phyloP scores from a whole-genome alignment of 371 early-diverging fungal species.

The Zychaea mexicana region DNA sequence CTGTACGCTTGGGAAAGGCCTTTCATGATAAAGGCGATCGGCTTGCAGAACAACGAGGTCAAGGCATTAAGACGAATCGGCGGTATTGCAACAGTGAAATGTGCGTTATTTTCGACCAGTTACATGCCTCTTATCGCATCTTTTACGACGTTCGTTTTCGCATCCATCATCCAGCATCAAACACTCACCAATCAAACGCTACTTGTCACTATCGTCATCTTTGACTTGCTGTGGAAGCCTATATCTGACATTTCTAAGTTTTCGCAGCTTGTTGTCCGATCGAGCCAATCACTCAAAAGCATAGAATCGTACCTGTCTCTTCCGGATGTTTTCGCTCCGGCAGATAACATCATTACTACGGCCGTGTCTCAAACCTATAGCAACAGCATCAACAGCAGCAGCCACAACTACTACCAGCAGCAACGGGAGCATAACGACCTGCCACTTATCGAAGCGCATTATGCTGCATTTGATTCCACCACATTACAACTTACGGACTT shows the following conservation, averaged over 20 bases:
- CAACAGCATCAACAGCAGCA: not conserved
- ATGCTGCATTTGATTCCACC: slow-evolving; percentile 36
- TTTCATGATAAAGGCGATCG: slow-evolving; percentile 52
- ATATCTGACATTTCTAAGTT: not conserved
- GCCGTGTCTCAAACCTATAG: too few species aligned
- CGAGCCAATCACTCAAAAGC: not conserved
- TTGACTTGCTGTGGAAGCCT: not conserved
- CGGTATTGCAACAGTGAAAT: not conserved
- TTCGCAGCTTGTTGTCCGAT: not conserved
- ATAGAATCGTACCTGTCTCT: not conserved
- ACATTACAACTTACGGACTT: slow-evolving; percentile 68
- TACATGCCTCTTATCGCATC: not conserved
- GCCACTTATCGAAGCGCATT: slow-evolving; percentile 30
- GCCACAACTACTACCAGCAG: not conserved
- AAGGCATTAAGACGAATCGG: not conserved
- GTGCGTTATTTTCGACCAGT: not conserved
- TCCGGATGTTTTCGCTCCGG: not conserved
- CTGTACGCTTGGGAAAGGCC: slow-evolving; percentile 79
- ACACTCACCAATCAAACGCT: not conserved
- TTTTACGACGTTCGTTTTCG: not conserved
- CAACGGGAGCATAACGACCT: not conserved
- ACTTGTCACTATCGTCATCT: not conserved
- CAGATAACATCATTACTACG: too few species aligned
- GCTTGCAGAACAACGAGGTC: not conserved
- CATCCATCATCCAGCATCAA: not conserved